Evolutionary conservation across 768 basidiomycete species (phyloP), one percentile per base, ranked within the genome.

Genomic region (Leucogyrophana mollusca): DNA sequence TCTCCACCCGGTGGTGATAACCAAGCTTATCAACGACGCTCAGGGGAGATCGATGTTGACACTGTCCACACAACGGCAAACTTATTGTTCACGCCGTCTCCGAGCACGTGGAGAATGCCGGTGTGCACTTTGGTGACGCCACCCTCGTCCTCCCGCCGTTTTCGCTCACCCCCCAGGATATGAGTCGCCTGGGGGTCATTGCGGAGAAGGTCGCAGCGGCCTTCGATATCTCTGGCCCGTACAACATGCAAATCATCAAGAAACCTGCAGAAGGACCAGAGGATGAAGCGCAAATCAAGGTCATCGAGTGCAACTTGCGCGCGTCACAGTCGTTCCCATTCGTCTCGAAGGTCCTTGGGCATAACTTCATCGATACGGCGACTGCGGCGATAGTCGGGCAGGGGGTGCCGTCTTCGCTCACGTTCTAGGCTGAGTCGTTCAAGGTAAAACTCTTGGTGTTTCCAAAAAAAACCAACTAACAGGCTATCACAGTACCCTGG

Each of bases 301-400:
- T 98, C 54, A 99, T 99, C 54, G 96, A 99, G 68, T 99, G 96
- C 70, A 99, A 99, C 68, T 74, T 98, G 25, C 90, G 96, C 47
- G 96, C 96, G 13, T 98, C 95, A 20, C 86, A 95, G 17, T 95
- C 93, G 23, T 98, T 98, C 88, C 94, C 95, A 52, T 99, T 99
- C 73, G 96, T 99, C 3, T 96, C 93, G 49, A 98, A 98, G 73
- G 95, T 98, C 14, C 78, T 98, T 52, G 95, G 92, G 36, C 86
- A 87, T 68, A 97, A 99, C 75, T 98, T 98, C 67, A 93, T 99
- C 55, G 90, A 98, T 52, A 85, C 85, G 33, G 95, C 95, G 11
- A 87, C 93, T 13, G 78, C 83, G 20, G 94, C 94, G 16, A 95
- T 95, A 54, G 79, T 87, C 16, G 86, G 82, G 45, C 77, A 87